Percentiles rank a stretch among this genome's conserved stretches.
Conservation (phyloP, 2,329 filamentous ascomycete genomes). For the Gaeumannomyces sp. region DNA sequence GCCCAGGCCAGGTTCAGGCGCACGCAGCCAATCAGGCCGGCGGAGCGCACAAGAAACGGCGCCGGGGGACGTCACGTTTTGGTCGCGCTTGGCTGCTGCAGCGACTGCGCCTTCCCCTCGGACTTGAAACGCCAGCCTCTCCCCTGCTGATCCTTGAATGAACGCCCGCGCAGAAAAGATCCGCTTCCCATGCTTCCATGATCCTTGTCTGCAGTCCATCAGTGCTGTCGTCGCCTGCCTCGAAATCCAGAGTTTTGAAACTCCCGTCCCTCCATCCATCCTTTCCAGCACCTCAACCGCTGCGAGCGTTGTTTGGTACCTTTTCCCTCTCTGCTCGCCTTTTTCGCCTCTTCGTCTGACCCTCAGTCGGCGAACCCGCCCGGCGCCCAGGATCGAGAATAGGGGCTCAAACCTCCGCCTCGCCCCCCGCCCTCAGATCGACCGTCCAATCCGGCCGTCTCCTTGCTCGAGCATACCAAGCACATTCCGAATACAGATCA, state of each 20-base stretch:
- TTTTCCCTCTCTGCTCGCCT: too few relatives aligned
- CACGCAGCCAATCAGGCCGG: slow-evolving; percentile 7
- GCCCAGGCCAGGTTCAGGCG: not conserved
- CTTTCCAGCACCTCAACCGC: too few relatives aligned
- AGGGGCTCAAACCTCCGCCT: slow-evolving; percentile 8
- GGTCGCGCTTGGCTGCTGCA: slow-evolving; percentile 3
- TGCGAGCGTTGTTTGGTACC: too few relatives aligned
- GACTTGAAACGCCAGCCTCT: slow-evolving; percentile 10
- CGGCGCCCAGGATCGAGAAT: not conserved
- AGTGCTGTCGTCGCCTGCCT: too few relatives aligned
- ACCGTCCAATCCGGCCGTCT: slow-evolving; percentile 13
- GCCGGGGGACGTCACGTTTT: slow-evolving; percentile 7
- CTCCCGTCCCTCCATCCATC: too few relatives aligned
- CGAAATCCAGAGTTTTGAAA: too few relatives aligned
- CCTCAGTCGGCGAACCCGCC: too few relatives aligned
- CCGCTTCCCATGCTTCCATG: too few relatives aligned
- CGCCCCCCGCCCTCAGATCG: slow-evolving; percentile 1
- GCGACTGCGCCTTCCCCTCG: slow-evolving; percentile 7
- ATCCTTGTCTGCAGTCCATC: too few relatives aligned
- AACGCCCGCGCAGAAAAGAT: not conserved
- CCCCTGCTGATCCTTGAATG: slow-evolving; percentile 11
- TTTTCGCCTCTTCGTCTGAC: too few relatives aligned
- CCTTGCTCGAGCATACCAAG: too few relatives aligned
- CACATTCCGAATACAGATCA: too few relatives aligned
- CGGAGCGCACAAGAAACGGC: not conserved